phyloP scores from a whole-genome alignment of 768 basidiomycete species.

The Antrodiella citrinella region DNA sequence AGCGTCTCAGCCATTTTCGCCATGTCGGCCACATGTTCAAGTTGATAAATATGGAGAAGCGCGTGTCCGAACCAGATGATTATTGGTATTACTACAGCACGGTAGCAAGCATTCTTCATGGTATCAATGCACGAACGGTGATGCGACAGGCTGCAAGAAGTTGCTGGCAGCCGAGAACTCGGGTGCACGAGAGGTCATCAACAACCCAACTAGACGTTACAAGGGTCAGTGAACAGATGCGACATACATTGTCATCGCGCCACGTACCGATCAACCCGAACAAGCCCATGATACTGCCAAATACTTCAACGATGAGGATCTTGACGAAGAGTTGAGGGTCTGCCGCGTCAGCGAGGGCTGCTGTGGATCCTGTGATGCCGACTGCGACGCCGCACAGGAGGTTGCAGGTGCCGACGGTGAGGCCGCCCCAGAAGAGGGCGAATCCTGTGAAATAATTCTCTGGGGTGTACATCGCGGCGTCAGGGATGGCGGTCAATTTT shows the following conservation, averaged over 20 bases:
- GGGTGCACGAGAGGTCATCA: conserved; percentile 63
- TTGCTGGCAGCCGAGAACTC: conserved; percentile 43
- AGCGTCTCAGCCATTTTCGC: no score
- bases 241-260: not conserved
- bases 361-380: conserved; percentile 91
- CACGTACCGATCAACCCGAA: conserved; percentile 87
- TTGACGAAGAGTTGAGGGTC: conserved; percentile 95
- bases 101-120: not conserved
- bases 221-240: conserved; percentile 6
- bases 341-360: conserved; percentile 90
- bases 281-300: conserved; percentile 83
- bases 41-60: no score
- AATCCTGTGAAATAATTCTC: conserved; percentile 94
- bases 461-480: conserved; percentile 66
- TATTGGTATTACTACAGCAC: not conserved
- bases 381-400: conserved; percentile 92
- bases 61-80: no score
- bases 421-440: conserved; percentile 94
- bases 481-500: conserved; percentile 57
- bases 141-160: conserved; percentile 24
- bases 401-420: conserved; percentile 92
- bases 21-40: no score
- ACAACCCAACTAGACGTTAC: conserved; percentile 54
- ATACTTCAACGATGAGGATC: conserved; percentile 93
- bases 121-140: conserved; percentile 26